These are phyloP conservation scores for Yamadazyma triangularis DNA, from an alignment of 1,139 yeast species.

Conservation along the genomic window DNA sequence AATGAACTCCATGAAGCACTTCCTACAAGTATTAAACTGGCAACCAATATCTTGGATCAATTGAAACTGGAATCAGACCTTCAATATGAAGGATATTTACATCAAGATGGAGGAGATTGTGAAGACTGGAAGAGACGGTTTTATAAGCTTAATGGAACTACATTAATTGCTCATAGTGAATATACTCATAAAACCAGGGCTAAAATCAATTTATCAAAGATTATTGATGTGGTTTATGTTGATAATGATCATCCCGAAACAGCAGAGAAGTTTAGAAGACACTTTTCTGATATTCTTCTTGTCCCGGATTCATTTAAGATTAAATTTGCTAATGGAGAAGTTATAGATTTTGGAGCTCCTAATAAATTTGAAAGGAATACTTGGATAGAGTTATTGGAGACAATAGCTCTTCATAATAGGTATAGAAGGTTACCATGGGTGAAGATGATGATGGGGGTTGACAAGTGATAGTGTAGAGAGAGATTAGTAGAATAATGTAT, in stretches of 20 bases:
- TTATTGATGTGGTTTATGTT: constrained; percentile 48
- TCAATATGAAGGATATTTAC: constrained; percentile 55
- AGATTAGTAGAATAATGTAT: too few species aligned
- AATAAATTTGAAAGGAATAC: constrained; percentile 46
- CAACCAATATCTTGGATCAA: constrained; percentile 49
- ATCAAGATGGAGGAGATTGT: constrained; percentile 80
- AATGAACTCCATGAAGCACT: constrained; percentile 51
- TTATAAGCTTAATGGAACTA: constrained; percentile 57
- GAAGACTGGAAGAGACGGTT: constrained; percentile 57
- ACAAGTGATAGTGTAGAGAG: too few species aligned
- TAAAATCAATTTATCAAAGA: constrained; percentile 60
- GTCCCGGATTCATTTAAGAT: constrained; percentile 64
- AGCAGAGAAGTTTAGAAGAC: constrained; percentile 37
- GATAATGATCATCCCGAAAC: constrained; percentile 38
- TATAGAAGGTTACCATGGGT: constrained; percentile 72
- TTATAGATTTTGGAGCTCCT: constrained; percentile 67
- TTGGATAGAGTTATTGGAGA: constrained; percentile 56
- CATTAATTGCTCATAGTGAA: constrained; percentile 64
- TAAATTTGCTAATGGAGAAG: constrained; percentile 62
- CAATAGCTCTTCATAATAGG: constrained; percentile 49
- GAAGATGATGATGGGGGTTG: constrained; percentile 43
- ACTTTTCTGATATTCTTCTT: constrained; percentile 59
- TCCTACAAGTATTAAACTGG: constrained; percentile 62
- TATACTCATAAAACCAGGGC: constrained; percentile 59
- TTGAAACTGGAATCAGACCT: constrained; percentile 35